phyloP scores from a whole-genome alignment of 768 basidiomycete genomes.

The Hortiboletus flavorubellus region DNA sequence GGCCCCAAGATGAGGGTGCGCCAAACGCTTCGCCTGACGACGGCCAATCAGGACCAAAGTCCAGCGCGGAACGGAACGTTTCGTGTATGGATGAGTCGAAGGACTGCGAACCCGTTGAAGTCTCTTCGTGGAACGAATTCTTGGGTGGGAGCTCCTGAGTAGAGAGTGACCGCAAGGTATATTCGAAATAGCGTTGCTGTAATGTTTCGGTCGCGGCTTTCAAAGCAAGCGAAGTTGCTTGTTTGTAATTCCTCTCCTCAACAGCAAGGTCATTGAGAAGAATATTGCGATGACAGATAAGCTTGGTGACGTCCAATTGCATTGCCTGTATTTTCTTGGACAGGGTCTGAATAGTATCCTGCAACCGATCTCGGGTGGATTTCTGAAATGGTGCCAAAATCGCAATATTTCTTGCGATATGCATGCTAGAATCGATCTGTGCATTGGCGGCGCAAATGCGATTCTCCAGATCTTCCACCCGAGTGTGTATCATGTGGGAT shows the following conservation, averaged over 20 bases:
- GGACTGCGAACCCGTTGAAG: conserved; percentile 13
- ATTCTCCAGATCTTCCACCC: conserved; percentile 62
- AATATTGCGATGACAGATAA: conserved; percentile 73
- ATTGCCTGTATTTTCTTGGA: conserved; percentile 63
- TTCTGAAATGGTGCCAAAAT: conserved; percentile 86
- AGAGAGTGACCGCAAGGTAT: conserved; percentile 31
- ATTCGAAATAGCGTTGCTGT: conserved; percentile 39
- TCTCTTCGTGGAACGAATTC: conserved; percentile 12
- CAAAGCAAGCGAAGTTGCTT: conserved; percentile 67
- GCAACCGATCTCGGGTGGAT: conserved; percentile 75
- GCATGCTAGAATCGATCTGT: conserved; percentile 65
- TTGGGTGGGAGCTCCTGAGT: conserved; percentile 24
- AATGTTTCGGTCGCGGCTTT: conserved; percentile 69
- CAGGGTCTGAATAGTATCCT: conserved; percentile 54
- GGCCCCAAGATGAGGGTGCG: conserved; percentile 31
- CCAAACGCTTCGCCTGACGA: conserved; percentile 39
- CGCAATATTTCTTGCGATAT: conserved; percentile 75
- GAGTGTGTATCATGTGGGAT: conserved; percentile 52
- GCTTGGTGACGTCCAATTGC: conserved; percentile 69
- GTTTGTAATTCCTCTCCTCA: conserved; percentile 63
- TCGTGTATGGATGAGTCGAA: conserved; percentile 50
- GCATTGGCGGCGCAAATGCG: conserved; percentile 51
- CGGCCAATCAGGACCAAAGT: conserved; percentile 50
- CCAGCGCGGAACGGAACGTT: conserved; percentile 68
- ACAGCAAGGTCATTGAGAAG: conserved; percentile 71